Conservation (phyloP, 1,284 basidiomycete species). For the Trametes versicolor region DNA sequence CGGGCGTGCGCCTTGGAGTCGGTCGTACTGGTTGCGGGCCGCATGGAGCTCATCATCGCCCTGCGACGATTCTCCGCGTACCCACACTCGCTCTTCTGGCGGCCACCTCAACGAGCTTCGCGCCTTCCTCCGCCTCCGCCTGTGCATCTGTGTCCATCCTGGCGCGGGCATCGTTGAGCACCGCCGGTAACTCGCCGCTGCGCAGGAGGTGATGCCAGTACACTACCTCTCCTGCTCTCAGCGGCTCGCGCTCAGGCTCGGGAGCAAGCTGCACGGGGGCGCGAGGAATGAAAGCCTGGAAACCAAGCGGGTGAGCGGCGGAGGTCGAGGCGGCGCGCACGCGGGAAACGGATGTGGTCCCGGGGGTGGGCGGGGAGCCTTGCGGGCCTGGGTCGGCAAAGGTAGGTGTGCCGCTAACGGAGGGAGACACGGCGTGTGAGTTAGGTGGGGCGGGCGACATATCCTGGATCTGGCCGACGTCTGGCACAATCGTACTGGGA, state of each 20-base stretch:
- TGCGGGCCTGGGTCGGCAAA: slow-evolving; percentile 48
- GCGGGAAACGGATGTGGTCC: slow-evolving; percentile 16
- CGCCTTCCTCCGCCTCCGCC: slow-evolving; percentile 5
- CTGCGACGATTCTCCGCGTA: slow-evolving; percentile 3
- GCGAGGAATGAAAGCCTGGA: slow-evolving; percentile 38
- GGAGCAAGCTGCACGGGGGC: slow-evolving; percentile 28
- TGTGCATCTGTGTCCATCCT: slow-evolving; percentile 26
- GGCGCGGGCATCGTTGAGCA: slow-evolving; percentile 66
- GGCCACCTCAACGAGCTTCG: not conserved
- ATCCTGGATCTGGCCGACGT: not conserved
- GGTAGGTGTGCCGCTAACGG: slow-evolving; percentile 3
- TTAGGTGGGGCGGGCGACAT: slow-evolving; percentile 44
- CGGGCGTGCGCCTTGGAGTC: too few relatives aligned
- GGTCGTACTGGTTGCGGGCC: not conserved
- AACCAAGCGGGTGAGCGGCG: too few relatives aligned
- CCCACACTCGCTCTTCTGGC: slow-evolving; percentile 2
- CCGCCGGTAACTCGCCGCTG: slow-evolving; percentile 78
- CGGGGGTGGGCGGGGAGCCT: slow-evolving; percentile 27
- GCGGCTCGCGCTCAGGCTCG: slow-evolving; percentile 35
- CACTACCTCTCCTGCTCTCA: slow-evolving; percentile 72
- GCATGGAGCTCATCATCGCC: slow-evolving; percentile 3
- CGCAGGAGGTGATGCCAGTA: slow-evolving; percentile 84
- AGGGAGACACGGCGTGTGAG: slow-evolving; percentile 25
- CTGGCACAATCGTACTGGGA: not conserved
- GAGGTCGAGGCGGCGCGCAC: slow-evolving; percentile 36